Evolutionary conservation across 2,329 filamentous ascomycete species (phyloP), one percentile per base, ranked within the genome.

Genomic region (Myriosclerotinia curreyana): DNA sequence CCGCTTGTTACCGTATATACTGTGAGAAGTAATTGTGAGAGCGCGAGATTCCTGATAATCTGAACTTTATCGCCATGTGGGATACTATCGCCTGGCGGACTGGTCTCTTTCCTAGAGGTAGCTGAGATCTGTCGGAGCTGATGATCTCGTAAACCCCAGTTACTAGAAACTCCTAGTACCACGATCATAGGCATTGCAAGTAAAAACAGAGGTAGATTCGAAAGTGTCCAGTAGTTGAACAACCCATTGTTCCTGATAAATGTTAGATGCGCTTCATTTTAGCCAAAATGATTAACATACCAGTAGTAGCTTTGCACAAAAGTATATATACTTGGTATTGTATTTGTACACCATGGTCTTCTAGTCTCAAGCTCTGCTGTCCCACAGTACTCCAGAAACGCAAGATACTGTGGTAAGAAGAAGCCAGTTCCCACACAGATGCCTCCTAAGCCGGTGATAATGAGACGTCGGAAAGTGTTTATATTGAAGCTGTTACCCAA

Each of bases 291-390:
- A 28, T 25, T 20, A 14, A 65, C 86, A 75, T 82, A 96, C 93
- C 95, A 99, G 76, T 99, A 98, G 71, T 90, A 81, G 53, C 82
- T 81, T 74, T 99, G 95, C 2, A 98, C 94, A 80, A 90, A 98
- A 0, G 86, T 83, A 77, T 96, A 98, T 66, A 99, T 93, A 74
- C 92, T 96, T 5, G 95, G 95, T 15, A 93, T 68, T n/a, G 77
- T 75, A 22, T 79, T 81, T 25, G 76, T 74, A 75, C 95, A 99
- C 95, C 95, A 99, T 5, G 86, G 83, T 64, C 90, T 79, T 48
- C 71, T 40, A 9, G 20, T 28, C 22, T 36, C 65, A 22, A 72
- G 72, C 9, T 70, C 70, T 51, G 73, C 71, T 22, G 73, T 68
- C 34, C 66, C 64, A 71, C 92, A 96, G 75, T 88, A 97, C 49